Evolutionary conservation across 352 stramenopile genomes (phyloP).

Genomic region (Globisporangium carolinianum): DNA sequence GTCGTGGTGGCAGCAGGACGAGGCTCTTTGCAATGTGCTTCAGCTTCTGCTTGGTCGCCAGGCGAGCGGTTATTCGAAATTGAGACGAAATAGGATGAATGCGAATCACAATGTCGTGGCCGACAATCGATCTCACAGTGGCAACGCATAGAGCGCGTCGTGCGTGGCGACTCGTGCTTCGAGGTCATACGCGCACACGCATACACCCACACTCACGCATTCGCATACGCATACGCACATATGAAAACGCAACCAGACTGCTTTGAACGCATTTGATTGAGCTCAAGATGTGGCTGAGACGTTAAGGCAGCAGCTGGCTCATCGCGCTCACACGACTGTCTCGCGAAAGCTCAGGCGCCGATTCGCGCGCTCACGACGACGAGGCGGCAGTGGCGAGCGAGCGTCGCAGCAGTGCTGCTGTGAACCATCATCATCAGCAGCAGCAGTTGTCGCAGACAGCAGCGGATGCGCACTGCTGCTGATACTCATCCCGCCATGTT

Average conservation of each 20-base stretch:
- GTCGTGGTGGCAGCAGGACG: neutral
- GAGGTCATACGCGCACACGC: too few relatives aligned
- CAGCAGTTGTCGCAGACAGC: too few relatives aligned
- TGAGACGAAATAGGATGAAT: neutral
- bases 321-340: neutral
- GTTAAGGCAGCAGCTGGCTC: neutral
- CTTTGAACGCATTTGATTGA: neutral
- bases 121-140: too few relatives aligned
- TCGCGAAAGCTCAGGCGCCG: conserved; percentile 8
- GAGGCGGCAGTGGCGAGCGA: neutral
- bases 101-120: neutral
- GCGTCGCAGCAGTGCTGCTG: neutral
- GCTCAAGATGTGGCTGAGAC: neutral
- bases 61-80: neutral
- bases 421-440: neutral
- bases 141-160: too few relatives aligned
- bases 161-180: too few relatives aligned
- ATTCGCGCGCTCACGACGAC: conserved; percentile 1
- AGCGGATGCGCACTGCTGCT: too few relatives aligned
- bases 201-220: too few relatives aligned
- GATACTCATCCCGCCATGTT: too few relatives aligned
- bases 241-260: neutral
- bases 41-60: neutral
- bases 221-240: too few relatives aligned
- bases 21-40: neutral